A percentile compares a stretch with the other conserved stretches of the same genome.
phyloP scores from a whole-genome alignment of 2,329 filamentous ascomycete genomes.

The Scytalidium sp. region DNA sequence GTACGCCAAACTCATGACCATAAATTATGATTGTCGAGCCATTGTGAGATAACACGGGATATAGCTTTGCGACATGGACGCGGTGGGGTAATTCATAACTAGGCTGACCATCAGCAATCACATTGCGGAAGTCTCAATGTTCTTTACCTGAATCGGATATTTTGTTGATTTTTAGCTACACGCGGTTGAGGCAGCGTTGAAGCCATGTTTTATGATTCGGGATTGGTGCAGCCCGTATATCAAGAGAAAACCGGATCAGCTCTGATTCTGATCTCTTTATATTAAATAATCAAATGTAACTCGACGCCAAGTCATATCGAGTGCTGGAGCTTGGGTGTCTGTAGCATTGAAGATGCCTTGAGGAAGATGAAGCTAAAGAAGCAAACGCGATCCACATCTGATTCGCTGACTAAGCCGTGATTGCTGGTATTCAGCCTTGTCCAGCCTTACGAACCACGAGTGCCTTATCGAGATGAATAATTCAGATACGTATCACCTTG shows the following conservation, averaged over 20 bases:
- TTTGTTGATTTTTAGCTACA: slow-evolving; percentile 21
- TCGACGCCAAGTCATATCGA: too few species aligned
- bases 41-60: slow-evolving; percentile 60
- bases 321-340: too few species aligned
- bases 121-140: background rate
- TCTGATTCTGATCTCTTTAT: too few species aligned
- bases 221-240: background rate
- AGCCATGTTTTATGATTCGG: slow-evolving; percentile 1
- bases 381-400: too few species aligned
- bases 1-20: slow-evolving; percentile 61
- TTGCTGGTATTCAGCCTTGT: too few species aligned
- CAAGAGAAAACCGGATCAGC: background rate
- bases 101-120: background rate
- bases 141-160: slow-evolving; percentile 23
- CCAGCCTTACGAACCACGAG: too few species aligned
- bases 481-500: too few species aligned
- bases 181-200: slow-evolving; percentile 17
- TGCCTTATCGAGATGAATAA: too few species aligned
- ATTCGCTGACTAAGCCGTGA: too few species aligned
- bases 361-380: too few species aligned
- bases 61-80: slow-evolving; percentile 57
- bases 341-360: too few species aligned
- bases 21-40: slow-evolving; percentile 62
- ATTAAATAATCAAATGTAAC: too few species aligned
- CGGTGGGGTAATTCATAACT: slow-evolving; percentile 60